Percentiles rank a stretch among this genome's conserved stretches.
These are phyloP conservation scores for Microdochium bolleyi DNA, from an alignment of 2,329 filamentous ascomycete species.

Conservation along the genomic window DNA sequence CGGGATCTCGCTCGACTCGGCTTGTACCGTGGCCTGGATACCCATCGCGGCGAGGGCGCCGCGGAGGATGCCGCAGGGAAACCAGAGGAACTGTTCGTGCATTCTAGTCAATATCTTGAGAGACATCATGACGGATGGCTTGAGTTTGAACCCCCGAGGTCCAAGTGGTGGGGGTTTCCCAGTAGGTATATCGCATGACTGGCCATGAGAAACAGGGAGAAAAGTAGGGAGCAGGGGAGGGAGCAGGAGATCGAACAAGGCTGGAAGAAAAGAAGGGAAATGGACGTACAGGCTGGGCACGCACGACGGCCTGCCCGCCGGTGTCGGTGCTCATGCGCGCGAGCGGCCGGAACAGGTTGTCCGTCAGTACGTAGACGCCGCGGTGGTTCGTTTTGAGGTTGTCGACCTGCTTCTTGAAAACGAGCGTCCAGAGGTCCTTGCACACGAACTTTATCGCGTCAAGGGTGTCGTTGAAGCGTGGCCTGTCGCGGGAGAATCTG, in stretches of 20 bases:
- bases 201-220: background rate
- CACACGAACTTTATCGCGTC: slow-evolving; percentile 98
- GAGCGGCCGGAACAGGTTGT: slow-evolving; percentile 85
- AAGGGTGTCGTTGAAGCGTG: slow-evolving; percentile 83
- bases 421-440: slow-evolving; percentile 93
- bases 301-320: slow-evolving; percentile 61
- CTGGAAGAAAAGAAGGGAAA: background rate
- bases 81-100: slow-evolving; percentile 78
- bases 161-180: too few relatives aligned
- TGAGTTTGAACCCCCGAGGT: too few relatives aligned
- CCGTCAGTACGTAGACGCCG: slow-evolving; percentile 92
- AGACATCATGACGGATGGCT: too few relatives aligned
- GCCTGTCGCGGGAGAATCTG: slow-evolving; percentile 75
- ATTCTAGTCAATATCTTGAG: too few relatives aligned
- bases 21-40: slow-evolving; percentile 84
- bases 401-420: slow-evolving; percentile 96
- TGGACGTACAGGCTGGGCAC: slow-evolving; percentile 68
- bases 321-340: slow-evolving; percentile 80
- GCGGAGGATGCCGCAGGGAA: slow-evolving; percentile 86
- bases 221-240: background rate
- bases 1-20: slow-evolving; percentile 80
- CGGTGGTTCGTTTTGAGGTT: slow-evolving; percentile 98
- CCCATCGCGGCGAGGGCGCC: slow-evolving; percentile 90
- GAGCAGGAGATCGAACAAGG: slow-evolving; percentile 2
- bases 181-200: too few relatives aligned